Percentiles rank a stretch among this genome's conserved stretches.
These are phyloP conservation scores for Dendrobium nobile DNA, from an alignment of 106 monocot species.

Conservation along the genomic window DNA sequence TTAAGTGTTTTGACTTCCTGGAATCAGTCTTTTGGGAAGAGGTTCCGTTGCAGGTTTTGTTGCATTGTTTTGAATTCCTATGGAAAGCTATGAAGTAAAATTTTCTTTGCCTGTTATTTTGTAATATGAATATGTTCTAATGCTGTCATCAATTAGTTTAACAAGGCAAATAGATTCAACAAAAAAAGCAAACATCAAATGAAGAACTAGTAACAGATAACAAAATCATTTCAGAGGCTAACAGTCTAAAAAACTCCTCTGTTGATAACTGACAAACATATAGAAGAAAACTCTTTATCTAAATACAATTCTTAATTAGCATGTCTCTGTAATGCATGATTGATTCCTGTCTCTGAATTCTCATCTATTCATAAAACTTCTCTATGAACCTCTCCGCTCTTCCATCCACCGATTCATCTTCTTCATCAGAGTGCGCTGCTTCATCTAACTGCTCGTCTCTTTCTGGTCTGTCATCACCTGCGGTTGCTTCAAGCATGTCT, in stretches of 20 bases:
- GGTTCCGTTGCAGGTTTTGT: not conserved
- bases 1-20: not conserved
- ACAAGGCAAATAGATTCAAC: not conserved
- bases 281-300: not conserved
- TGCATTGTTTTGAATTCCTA: not conserved
- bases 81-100: not conserved
- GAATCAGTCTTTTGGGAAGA: not conserved
- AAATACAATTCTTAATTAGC: not conserved
- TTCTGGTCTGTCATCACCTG: no score
- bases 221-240: not conserved
- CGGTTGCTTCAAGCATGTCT: not conserved
- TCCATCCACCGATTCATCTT: conserved; percentile 27
- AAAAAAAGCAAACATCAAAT: not conserved
- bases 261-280: not conserved
- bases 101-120: not conserved
- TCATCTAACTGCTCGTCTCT: conserved; percentile 44
- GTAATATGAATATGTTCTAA: not conserved
- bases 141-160: not conserved
- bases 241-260: not conserved
- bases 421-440: conserved; percentile 21
- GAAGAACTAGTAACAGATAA: not conserved
- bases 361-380: conserved; percentile 69
- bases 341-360: conserved; percentile 36
- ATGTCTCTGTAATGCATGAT: not conserved
- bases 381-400: conserved; percentile 71